These are phyloP conservation scores for Penicillium paneum DNA, from an alignment of 2,329 filamentous ascomycete species.

Conservation along the genomic window DNA sequence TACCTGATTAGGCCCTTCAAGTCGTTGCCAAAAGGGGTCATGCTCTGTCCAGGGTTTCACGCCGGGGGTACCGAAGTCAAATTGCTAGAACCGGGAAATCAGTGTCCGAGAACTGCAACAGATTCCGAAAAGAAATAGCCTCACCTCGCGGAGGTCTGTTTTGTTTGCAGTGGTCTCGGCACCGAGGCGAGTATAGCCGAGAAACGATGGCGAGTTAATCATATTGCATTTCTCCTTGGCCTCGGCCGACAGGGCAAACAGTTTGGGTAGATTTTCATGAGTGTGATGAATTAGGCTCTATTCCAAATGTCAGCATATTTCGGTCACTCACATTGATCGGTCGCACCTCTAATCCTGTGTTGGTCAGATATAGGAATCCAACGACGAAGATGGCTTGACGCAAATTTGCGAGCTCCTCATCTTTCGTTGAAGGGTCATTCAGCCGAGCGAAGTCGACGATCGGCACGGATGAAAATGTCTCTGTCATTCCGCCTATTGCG, in stretches of 20 bases:
- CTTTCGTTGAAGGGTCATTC: constrained; percentile 22
- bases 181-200: constrained; percentile 35
- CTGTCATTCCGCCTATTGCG: constrained; percentile 17
- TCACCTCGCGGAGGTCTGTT: constrained; percentile 35
- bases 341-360: constrained; percentile 34
- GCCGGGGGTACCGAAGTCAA: constrained; percentile 34
- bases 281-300: constrained; percentile 24
- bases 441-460: constrained; percentile 30
- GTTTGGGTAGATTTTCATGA: constrained; percentile 23
- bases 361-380: constrained; percentile 36
- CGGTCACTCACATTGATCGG: neutral
- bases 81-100: constrained; percentile 41
- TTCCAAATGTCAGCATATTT: neutral
- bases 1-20: constrained; percentile 33
- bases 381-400: constrained; percentile 36
- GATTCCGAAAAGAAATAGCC: neutral
- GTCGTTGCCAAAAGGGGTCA: constrained; percentile 46
- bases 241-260: constrained; percentile 27
- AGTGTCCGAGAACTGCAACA: neutral
- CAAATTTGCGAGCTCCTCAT: constrained; percentile 24
- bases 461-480: constrained; percentile 31
- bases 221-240: constrained; percentile 31
- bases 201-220: constrained; percentile 34
- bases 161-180: constrained; percentile 34
- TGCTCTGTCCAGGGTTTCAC: constrained; percentile 32